Conservation (phyloP, 2,329 filamentous ascomycete genomes). For the Scedosporium apiospermum region DNA sequence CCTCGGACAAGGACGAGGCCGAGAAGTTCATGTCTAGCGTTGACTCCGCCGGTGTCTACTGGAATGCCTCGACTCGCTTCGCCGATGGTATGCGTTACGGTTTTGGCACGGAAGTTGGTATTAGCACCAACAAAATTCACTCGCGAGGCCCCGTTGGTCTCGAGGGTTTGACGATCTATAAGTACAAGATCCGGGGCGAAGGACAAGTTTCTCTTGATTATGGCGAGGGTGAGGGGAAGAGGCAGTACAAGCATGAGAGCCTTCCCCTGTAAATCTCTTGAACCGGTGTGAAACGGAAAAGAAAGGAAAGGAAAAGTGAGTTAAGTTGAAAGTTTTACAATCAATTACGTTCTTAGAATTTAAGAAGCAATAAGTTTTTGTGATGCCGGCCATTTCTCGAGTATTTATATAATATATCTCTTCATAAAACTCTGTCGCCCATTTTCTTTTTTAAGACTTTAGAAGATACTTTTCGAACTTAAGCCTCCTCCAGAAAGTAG, state of each 20-base stretch:
- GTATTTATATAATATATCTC: too few relatives aligned
- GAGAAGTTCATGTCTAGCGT: constrained; percentile 76
- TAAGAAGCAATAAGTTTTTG: too few relatives aligned
- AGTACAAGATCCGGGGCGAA: constrained; percentile 78
- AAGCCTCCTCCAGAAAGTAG: too few relatives aligned
- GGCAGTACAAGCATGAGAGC: constrained; percentile 48
- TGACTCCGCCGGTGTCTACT: constrained; percentile 89
- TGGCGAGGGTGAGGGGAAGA: constrained; percentile 51
- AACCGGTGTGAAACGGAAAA: neutral
- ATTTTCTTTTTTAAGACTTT: too few relatives aligned
- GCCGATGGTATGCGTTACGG: constrained; percentile 96
- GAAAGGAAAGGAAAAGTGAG: neutral
- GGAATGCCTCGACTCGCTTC: constrained; percentile 92
- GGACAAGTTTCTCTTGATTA: constrained; percentile 80
- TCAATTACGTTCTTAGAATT: too few relatives aligned
- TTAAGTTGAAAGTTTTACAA: neutral
- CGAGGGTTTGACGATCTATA: constrained; percentile 94
- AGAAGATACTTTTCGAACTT: too few relatives aligned
- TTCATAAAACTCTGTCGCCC: too few relatives aligned
- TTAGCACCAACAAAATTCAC: constrained; percentile 98
- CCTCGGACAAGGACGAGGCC: constrained; percentile 55
- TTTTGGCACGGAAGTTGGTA: constrained; percentile 96
- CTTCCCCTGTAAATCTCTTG: constrained; percentile 18
- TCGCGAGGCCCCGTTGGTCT: constrained; percentile 85
- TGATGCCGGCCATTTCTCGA: too few relatives aligned